Evolutionary conservation across 176 grass and related monocot genomes (phyloP).

Genomic region (Bothriochloa decipiens): DNA sequence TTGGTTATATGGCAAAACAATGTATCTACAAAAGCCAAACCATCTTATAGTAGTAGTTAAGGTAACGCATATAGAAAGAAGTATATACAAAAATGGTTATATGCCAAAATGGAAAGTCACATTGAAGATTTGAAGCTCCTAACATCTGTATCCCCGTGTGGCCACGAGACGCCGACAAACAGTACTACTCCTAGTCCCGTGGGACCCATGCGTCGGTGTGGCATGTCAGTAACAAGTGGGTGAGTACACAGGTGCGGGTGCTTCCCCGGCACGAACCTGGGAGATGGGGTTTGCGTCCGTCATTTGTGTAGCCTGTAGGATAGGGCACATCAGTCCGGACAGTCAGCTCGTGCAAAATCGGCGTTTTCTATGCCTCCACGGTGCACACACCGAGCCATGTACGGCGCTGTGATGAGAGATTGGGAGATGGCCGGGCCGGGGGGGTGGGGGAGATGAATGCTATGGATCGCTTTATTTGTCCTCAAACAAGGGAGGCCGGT

Average conservation of each 20-base stretch:
- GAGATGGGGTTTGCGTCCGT: neutral
- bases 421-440: neutral
- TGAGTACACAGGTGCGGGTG: neutral
- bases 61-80: neutral
- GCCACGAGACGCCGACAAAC: no score
- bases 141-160: no score
- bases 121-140: no score
- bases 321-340: slow-evolving; percentile 16
- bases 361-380: slow-evolving; percentile 48
- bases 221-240: no score
- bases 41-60: no score
- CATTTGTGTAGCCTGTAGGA: slow-evolving; percentile 10
- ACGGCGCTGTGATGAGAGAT: neutral
- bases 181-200: no score
- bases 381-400: neutral
- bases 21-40: no score
- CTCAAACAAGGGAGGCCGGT: neutral
- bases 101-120: neutral
- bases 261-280: neutral
- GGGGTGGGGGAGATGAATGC: neutral
- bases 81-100: neutral
- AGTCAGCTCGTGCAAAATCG: slow-evolving; percentile 16
- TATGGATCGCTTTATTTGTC: neutral
- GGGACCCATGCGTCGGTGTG: no score
- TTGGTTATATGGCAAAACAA: no score